Evolutionary conservation across 164 flowering plant genomes (phyloP).

Genomic region (Dillenia suffruticosa): DNA sequence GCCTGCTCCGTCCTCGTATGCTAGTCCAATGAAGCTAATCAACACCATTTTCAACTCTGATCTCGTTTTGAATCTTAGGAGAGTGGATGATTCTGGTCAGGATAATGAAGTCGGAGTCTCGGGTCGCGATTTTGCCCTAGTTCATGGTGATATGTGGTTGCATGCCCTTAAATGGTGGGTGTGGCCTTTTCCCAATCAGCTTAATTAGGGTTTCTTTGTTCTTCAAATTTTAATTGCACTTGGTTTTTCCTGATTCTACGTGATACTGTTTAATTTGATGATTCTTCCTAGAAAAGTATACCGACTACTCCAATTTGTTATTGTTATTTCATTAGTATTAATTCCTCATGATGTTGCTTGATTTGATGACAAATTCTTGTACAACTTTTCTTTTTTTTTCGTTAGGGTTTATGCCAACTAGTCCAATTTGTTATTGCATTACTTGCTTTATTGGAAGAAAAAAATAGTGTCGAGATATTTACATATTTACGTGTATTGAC

Average conservation of each 20-base stretch:
- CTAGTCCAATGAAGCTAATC: constrained; percentile 77
- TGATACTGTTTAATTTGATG: neutral
- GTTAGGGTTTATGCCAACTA: no score
- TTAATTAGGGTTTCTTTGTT: neutral
- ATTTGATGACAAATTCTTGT: no score
- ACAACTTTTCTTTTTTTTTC: no score
- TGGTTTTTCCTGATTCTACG: neutral
- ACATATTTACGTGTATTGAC: no score
- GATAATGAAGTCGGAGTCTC: constrained; percentile 47
- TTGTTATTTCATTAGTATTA: neutral
- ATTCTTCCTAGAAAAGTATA: neutral
- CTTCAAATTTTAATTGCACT: neutral
- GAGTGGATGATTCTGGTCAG: constrained; percentile 47
- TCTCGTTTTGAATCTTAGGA: constrained; percentile 64
- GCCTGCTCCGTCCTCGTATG: constrained; percentile 36
- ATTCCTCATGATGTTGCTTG: neutral
- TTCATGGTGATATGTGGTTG: constrained; percentile 84
- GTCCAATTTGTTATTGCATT: no score
- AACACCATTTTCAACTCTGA: constrained; percentile 77
- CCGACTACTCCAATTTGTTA: no score
- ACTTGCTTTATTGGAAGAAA: no score
- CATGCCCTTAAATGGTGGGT: constrained; percentile 87
- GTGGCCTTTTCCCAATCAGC: neutral
- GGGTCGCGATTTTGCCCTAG: constrained; percentile 77
- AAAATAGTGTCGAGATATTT: no score